phyloP scores from a whole-genome alignment of 1,284 basidiomycete genomes.

The Violaceomyces palustris region DNA sequence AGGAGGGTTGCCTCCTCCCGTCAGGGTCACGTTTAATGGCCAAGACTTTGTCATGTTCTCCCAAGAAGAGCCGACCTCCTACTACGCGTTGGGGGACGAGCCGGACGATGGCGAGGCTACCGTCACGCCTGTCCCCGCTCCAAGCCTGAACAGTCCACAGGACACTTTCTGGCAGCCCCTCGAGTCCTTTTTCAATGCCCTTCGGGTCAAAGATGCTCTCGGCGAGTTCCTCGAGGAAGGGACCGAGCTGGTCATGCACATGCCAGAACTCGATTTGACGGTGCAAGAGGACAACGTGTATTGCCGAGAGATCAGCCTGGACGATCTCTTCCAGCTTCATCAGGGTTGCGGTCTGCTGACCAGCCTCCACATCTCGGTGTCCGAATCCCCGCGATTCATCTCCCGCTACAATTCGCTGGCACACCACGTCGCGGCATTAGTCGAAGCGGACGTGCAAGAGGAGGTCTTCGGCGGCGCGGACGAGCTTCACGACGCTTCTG shows the following conservation, averaged over 20 bases:
- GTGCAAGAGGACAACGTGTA: conserved; percentile 47
- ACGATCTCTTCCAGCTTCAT: conserved; percentile 42
- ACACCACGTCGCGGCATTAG: conserved; percentile 18
- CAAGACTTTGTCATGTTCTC: conserved; percentile 47
- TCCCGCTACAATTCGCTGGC: conserved; percentile 46
- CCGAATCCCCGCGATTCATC: conserved; percentile 42
- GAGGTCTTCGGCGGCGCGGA: conserved; percentile 14
- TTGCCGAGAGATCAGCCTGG: conserved; percentile 41
- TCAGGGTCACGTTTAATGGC: conserved; percentile 42
- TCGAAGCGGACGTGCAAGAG: conserved; percentile 6
- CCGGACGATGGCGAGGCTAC: conserved; percentile 2
- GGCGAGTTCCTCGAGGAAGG: conserved; percentile 51
- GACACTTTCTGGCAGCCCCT: conserved; percentile 42
- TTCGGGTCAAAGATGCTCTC: conserved; percentile 39
- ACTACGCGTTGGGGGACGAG: conserved; percentile 1
- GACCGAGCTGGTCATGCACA: conserved; percentile 33
- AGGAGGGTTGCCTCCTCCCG: conserved; percentile 4
- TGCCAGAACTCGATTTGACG: conserved; percentile 40
- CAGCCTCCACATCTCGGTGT: conserved; percentile 36
- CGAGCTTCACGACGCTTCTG: conserved; percentile 4
- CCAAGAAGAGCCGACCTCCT: conserved; percentile 12
- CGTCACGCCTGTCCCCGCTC: conserved; percentile 31
- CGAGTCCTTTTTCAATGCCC: conserved; percentile 35
- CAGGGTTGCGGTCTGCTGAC: conserved; percentile 29
- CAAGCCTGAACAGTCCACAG: conserved; percentile 19